phyloP scores from a whole-genome alignment of 2,329 filamentous ascomycete genomes.

The Amauroascus niger region DNA sequence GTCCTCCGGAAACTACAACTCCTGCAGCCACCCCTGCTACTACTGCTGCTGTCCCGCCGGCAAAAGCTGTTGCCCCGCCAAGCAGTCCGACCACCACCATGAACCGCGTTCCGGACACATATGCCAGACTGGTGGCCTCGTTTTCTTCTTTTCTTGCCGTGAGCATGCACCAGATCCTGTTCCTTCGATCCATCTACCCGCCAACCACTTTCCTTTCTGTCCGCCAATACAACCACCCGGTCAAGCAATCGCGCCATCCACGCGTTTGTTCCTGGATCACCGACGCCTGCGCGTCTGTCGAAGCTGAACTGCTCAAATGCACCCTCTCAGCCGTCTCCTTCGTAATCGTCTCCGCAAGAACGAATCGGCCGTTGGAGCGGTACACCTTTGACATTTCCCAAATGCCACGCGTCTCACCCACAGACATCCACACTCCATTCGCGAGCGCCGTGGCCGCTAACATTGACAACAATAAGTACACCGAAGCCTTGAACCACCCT shows the following conservation, averaged over 20 bases:
- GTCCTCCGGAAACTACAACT: slow-evolving; percentile 15
- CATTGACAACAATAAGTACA: not conserved
- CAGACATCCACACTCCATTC: slow-evolving; percentile 45
- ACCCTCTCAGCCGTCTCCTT: slow-evolving; percentile 47
- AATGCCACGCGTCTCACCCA: slow-evolving; percentile 43
- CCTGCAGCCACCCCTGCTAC: slow-evolving; percentile 37
- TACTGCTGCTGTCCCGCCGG: slow-evolving; percentile 37
- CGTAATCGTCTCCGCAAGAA: slow-evolving; percentile 45
- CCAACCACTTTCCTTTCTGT: slow-evolving; percentile 64
- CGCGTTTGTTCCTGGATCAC: slow-evolving; percentile 76
- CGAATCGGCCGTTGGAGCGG: slow-evolving; percentile 47
- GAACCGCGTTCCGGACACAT: slow-evolving; percentile 39
- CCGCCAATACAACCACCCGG: slow-evolving; percentile 71
- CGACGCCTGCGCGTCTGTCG: slow-evolving; percentile 65
- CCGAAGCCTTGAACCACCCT: not conserved
- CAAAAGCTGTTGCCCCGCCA: not conserved
- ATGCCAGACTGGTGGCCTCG: slow-evolving; percentile 53
- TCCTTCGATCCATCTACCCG: slow-evolving; percentile 72
- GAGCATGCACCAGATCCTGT: slow-evolving; percentile 76
- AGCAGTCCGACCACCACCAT: slow-evolving; percentile 18
- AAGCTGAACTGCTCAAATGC: slow-evolving; percentile 56
- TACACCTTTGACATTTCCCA: slow-evolving; percentile 52
- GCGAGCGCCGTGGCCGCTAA: slow-evolving; percentile 24
- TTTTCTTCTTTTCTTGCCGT: slow-evolving; percentile 75
- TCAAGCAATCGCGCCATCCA: slow-evolving; percentile 78